Evolutionary conservation across 805 yeast species (phyloP), one percentile per base, ranked within the genome.

Genomic region (Blastobotrys attinorum): DNA sequence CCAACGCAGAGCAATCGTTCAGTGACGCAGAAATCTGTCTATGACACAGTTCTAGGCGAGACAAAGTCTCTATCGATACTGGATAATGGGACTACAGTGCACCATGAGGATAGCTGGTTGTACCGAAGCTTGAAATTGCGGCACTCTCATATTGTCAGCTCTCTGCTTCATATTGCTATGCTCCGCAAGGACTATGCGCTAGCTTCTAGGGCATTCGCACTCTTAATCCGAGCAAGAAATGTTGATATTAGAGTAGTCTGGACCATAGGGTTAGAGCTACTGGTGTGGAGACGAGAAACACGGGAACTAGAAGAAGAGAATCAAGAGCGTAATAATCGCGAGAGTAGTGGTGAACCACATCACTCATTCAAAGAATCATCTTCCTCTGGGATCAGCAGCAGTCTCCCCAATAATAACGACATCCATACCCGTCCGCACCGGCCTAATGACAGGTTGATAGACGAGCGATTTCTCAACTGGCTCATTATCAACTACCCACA

Each of bases 381-480:
- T 8, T 25, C 29, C 10, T 25, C 29, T 7, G 11, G 7, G 29
- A 25, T 25, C 29, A 7, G 20, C 20, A 23, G 31, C 36, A 20
- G 48, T 25, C 10, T 18, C 10, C 29, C 29, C 10, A 8, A 7
- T 13, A 40, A 44, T 23, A 23, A 27, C 29, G 44, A 39, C 22
- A 39, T 25, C n/a, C 47, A 50, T 39, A 48, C 51, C 5, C 21
- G 29, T 11, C 34, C 45, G 16, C 34, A 44, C 16, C 11, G 31
- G 4, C 10, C 5, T 31, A 4, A 22, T 18, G 22, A 36, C 7
- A 43, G 22, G 21, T 20, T 33, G 7, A 46, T 36, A 15, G 55
- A 52, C 32, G 56, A 52, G 31, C 49, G 39, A 31, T 54, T 53
- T 33, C 37, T 54, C 31, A 47, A 54, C 15, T 54, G 58, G 58